phyloP scores from a whole-genome alignment of 2,329 filamentous ascomycete species.

The Bimuria novae-zelandiae region DNA sequence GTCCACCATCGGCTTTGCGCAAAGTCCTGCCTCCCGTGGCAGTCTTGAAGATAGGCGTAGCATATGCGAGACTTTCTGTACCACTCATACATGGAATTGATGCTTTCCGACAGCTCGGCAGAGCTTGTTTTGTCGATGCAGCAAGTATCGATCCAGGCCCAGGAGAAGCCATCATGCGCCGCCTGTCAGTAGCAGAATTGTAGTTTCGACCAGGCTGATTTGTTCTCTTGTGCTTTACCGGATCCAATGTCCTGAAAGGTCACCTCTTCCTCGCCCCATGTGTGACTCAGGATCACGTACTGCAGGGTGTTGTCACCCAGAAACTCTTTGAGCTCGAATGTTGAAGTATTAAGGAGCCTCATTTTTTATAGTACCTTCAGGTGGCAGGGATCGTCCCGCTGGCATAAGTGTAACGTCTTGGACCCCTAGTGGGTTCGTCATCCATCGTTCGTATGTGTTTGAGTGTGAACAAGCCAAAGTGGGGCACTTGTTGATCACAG shows the following conservation, averaged over 20 bases:
- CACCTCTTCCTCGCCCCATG: constrained; percentile 13
- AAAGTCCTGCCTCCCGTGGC: not conserved
- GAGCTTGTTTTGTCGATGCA: constrained; percentile 23
- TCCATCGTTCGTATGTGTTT: too few species aligned
- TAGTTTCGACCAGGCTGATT: constrained; percentile 18
- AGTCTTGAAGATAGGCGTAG: constrained; percentile 11
- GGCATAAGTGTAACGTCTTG: too few species aligned
- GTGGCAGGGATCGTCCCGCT: too few species aligned
- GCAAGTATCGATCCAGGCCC: constrained; percentile 20
- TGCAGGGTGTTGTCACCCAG: not conserved
- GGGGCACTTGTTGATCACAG: too few species aligned
- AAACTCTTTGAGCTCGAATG: not conserved
- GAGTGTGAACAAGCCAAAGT: too few species aligned
- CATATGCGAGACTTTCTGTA: constrained; percentile 12
- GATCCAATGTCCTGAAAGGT: constrained; percentile 10
- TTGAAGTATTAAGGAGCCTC: constrained; percentile 2
- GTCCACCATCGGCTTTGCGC: constrained; percentile 20
- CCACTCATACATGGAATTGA: constrained; percentile 26
- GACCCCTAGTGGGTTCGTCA: too few species aligned
- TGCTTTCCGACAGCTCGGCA: constrained; percentile 18
- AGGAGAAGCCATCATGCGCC: constrained; percentile 9
- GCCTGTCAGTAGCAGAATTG: constrained; percentile 14
- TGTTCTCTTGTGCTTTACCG: not conserved
- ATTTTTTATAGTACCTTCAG: too few species aligned
- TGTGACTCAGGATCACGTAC: constrained; percentile 16